Base-by-base conservation (phyloP, 305 asterid species). In the Caryopteris hybrid region DNA sequence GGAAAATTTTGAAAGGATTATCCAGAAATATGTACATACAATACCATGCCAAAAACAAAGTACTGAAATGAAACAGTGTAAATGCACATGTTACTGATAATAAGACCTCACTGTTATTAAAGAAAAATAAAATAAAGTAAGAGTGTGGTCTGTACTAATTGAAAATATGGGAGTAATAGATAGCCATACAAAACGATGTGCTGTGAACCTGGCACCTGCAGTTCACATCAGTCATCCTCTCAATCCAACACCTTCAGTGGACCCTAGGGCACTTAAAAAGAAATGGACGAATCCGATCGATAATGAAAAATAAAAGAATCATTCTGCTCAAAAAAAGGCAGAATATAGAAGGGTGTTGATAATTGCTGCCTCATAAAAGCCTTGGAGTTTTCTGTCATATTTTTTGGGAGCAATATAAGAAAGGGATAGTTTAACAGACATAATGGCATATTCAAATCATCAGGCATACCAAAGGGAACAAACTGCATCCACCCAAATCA, bases 401-500 rank as follows among this genome's bases (percentile, higher is more conserved):
- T 17, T 48, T 29, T 23, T 68, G 41, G 58, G 59, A 66, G 62
- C 16, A 43, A 45, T 20, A 48, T 6, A 8, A 23, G 62, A 31
- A n/a, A 57, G 1, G 25, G 64, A 65, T 16, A 6, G 48, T 58
- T 48, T 50, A 43, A 36, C 71, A 52, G 45, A 66, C 36, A 25
- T 41, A 55, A 68, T 61, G 42, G 61, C 64, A 45, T 69, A 57
- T 12, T 46, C 12, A 14, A 45, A 58, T 58, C 33, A 34, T 21
- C 61, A 47, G 23, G 55, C 36, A 41, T 63, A 34, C 10, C 64
- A 54, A 65, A 51, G n/a, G 25, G 56, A 68, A 21, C 31, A 38
- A 57, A 31, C 51, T 38, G 66, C 51, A 77, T 53, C 53, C 31
- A 31, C 38, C 21, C 61, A 61, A 64, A 51, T 76, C 65, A 55